These are phyloP conservation scores for Lactuca saligna DNA, from an alignment of 129 eudicot species.

Conservation along the genomic window DNA sequence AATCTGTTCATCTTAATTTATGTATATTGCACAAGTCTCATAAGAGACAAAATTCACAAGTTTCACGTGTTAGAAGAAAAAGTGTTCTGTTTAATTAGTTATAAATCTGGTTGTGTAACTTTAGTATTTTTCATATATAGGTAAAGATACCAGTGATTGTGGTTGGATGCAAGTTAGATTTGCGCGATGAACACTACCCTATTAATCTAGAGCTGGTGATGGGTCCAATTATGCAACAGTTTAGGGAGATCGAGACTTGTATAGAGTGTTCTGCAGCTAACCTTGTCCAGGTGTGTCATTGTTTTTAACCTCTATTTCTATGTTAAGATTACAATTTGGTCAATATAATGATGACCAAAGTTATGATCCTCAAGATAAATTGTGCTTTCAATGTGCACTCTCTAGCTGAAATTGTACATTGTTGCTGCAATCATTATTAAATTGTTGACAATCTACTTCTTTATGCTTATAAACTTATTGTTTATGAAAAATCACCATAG, in stretches of 20 bases:
- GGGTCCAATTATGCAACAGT: conserved; percentile 88
- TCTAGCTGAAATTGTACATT: not conserved
- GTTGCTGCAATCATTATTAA: not conserved
- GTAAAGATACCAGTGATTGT: conserved; percentile 77
- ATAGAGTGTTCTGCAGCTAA: conserved; percentile 96
- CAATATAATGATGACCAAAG: not conserved
- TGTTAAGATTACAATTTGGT: conserved; percentile 4
- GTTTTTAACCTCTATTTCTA: conserved; percentile 7
- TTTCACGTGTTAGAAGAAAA: no score
- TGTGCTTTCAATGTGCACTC: not conserved
- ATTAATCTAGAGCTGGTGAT: conserved; percentile 66
- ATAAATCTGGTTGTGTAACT: conserved; percentile 12
- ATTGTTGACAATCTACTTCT: not conserved
- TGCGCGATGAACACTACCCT: conserved; percentile 66
- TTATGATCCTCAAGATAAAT: conserved; percentile 15
- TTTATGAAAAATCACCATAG: conserved; percentile 2
- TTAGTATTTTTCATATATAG: conserved; percentile 32
- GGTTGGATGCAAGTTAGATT: conserved; percentile 93
- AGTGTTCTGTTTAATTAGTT: not conserved
- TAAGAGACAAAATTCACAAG: not conserved
- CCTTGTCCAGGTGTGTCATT: conserved; percentile 70
- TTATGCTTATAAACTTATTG: not conserved
- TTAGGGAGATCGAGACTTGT: conserved; percentile 95
- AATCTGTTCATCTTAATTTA: not conserved
- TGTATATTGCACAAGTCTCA: conserved; percentile 6